Percentiles rank a stretch among this genome's conserved stretches.
These are phyloP conservation scores for Wickerhamia fluorescens DNA, from an alignment of 805 yeast genomes.

Conservation along the genomic window DNA sequence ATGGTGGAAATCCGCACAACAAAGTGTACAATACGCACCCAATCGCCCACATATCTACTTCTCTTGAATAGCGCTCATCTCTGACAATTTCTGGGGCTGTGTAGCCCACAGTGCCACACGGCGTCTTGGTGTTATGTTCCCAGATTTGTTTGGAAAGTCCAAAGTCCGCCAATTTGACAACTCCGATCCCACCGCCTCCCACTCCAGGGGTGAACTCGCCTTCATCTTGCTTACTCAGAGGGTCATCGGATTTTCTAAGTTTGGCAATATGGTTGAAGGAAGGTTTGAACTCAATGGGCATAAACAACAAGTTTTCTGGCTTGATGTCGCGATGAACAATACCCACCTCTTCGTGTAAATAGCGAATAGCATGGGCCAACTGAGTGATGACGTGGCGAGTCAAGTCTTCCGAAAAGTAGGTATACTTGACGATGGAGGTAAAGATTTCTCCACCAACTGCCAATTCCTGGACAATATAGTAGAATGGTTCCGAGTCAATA, in stretches of 20 bases:
- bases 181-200: constrained; percentile 92
- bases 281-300: constrained; percentile 50
- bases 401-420: constrained; percentile 66
- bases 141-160: constrained; percentile 89
- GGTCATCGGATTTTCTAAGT: constrained; percentile 63
- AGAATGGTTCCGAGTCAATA: constrained; percentile 53
- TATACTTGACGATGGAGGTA: constrained; percentile 69
- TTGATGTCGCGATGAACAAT: constrained; percentile 80
- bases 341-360: constrained; percentile 66
- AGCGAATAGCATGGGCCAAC: constrained; percentile 56
- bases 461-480: constrained; percentile 65
- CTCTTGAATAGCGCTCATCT: constrained; percentile 86
- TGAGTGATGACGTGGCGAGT: constrained; percentile 59
- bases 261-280: constrained; percentile 24
- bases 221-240: constrained; percentile 69
- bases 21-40: constrained; percentile 94
- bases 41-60: constrained; percentile 98
- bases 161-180: constrained; percentile 88
- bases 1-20: constrained; percentile 96
- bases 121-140: constrained; percentile 87
- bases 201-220: constrained; percentile 73
- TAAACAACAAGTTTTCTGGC: constrained; percentile 69
- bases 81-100: constrained; percentile 97
- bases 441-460: constrained; percentile 77
- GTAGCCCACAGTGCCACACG: constrained; percentile 98